Evolutionary conservation across 202 grass and related monocot genomes (phyloP), one percentile per base, ranked within the genome.

Genomic region (Zoysia matrella): DNA sequence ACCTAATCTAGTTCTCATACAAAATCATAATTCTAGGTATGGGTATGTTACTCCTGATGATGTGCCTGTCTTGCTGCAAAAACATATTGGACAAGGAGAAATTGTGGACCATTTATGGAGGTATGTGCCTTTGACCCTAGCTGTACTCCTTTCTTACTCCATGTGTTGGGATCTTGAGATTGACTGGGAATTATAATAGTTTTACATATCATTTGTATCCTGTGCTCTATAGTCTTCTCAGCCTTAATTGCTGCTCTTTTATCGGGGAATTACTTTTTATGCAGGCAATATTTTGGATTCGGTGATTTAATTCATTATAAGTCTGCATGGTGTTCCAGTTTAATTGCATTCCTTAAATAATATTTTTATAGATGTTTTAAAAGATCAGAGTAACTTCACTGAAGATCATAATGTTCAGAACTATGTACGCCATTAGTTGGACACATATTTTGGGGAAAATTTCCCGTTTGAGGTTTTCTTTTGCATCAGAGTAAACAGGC

Each of bases 1-100:
- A 41, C 7, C 67, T 64, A 75, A 50, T 42, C 15, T 8, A 71
- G 39, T 39, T 60, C 10, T 42, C 69, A 11, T 53, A 51, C 75
- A 42, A 42, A 81, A 42, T 86, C 84, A 64, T 69, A 55, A 86
- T 93, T 77, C 46, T 84, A 99, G 96, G 93, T 99, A 96, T 90
- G 96, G 96, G 73, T 99, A 99, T 86, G 93, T 96, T 72, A 79
- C 86, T 81, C 91, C 96, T 80, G 96, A 99, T 74, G 93, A 99
- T 85, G 96, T 96, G 45, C 83, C 93, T 82, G 73, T 85, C 51
- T 82, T 99, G 58, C 78, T 99, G 44, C 67, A 90, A 62, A 88
- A 92, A 81, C 96, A 96, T 82, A 92, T 96, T 81, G 83, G 71
- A 62, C 87, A 92, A 83, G 93, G 93, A 89, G 84, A 90, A 79